These are phyloP conservation scores for Apiospora koreana DNA, from an alignment of 2,329 filamentous ascomycete genomes.

Conservation along the genomic window DNA sequence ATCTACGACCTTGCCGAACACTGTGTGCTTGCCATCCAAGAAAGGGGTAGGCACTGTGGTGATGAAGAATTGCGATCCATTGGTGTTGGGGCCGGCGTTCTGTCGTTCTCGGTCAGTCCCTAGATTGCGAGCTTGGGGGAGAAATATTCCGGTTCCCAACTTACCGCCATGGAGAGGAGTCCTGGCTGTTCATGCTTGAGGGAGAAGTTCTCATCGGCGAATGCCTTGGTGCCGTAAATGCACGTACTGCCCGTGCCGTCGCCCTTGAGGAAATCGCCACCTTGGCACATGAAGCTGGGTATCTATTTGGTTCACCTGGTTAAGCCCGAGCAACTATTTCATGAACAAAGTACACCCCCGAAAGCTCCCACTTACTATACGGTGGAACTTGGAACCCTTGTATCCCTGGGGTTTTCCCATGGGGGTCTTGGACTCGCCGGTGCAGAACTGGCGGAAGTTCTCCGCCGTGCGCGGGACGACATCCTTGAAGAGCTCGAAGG, in stretches of 20 bases:
- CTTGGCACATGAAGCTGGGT: constrained; percentile 96
- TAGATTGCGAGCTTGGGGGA: too few relatives aligned
- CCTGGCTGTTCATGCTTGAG: constrained; percentile 78
- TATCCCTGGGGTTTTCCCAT: constrained; percentile 84
- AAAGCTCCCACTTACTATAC: constrained; percentile 65
- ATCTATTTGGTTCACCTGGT: constrained; percentile 59
- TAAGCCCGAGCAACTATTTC: background rate
- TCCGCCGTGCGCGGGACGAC: constrained; percentile 86
- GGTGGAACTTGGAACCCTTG: constrained; percentile 92
- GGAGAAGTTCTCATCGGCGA: constrained; percentile 88
- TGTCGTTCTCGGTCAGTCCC: constrained; percentile 34
- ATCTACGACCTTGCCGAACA: constrained; percentile 88
- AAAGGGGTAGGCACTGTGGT: constrained; percentile 86
- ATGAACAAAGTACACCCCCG: background rate
- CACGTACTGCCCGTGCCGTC: constrained; percentile 86
- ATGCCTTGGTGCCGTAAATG: constrained; percentile 84
- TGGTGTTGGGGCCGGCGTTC: constrained; percentile 91
- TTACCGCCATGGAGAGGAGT: constrained; percentile 88
- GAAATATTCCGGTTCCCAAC: constrained; percentile 33
- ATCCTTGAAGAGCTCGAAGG: constrained; percentile 87
- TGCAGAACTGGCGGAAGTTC: constrained; percentile 97
- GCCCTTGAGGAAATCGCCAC: constrained; percentile 91
- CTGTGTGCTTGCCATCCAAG: constrained; percentile 89
- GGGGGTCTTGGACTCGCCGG: constrained; percentile 82
- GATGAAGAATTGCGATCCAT: constrained; percentile 97